These are phyloP conservation scores for Phialocephala sp. DNA, from an alignment of 2,329 filamentous ascomycete genomes.

Conservation along the genomic window DNA sequence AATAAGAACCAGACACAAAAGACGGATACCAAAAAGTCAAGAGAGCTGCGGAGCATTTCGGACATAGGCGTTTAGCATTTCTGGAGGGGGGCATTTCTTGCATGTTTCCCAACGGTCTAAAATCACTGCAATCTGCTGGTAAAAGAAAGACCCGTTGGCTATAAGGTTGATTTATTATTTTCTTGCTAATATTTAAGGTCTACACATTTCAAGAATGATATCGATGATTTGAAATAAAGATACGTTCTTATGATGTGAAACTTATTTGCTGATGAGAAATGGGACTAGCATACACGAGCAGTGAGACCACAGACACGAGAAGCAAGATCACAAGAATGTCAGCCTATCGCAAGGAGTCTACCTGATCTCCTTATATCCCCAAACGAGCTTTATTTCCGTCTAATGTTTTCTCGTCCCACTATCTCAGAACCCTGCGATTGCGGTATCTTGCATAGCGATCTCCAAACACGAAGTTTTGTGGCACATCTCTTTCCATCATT, in stretches of 20 bases:
- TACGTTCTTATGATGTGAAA: background rate
- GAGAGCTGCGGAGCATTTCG: background rate
- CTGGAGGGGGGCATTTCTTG: background rate
- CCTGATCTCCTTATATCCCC: background rate
- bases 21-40: background rate
- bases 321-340: background rate
- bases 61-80: conserved; percentile 7
- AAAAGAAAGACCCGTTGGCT: background rate
- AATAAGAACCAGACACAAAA: conserved; percentile 47
- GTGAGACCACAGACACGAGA: background rate
- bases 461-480: conserved; percentile 7
- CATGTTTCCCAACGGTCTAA: background rate
- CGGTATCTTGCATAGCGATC: background rate
- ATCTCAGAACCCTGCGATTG: background rate
- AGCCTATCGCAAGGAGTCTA: background rate
- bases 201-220: background rate
- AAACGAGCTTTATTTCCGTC: background rate
- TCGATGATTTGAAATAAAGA: background rate
- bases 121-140: background rate
- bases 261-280: conserved; percentile 3
- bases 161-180: background rate
- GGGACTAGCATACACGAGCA: background rate
- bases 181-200: conserved; percentile 1
- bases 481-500: background rate
- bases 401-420: conserved; percentile 3